Percentiles rank a stretch among this genome's conserved stretches.
Evolutionary conservation across 805 yeast genomes (phyloP).

Genomic region (Candida sanyiensis): DNA sequence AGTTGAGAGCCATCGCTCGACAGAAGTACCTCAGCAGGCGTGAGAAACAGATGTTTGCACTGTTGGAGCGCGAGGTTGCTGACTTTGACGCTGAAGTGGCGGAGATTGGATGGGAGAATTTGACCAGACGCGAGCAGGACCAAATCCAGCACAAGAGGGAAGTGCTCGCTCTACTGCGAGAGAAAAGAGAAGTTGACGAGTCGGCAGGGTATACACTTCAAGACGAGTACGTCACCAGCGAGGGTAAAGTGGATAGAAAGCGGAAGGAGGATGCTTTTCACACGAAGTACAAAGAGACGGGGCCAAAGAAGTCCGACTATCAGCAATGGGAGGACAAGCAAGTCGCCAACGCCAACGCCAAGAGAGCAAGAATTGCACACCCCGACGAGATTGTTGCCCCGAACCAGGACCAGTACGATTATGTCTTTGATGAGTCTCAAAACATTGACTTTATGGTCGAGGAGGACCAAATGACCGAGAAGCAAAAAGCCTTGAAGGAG

Average conservation of each 20-base stretch:
- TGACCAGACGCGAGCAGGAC: conserved; percentile 43
- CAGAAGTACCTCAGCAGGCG: conserved; percentile 43
- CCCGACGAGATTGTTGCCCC: conserved; percentile 39
- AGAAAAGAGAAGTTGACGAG: conserved; percentile 30
- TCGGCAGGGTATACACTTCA: conserved; percentile 46
- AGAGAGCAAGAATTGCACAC: conserved; percentile 23
- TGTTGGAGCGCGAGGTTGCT: conserved; percentile 41
- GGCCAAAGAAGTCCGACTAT: conserved; percentile 23
- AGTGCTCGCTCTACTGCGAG: conserved; percentile 38
- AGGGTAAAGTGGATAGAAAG: conserved; percentile 48
- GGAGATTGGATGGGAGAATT: conserved; percentile 47
- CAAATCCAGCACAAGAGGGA: conserved; percentile 49
- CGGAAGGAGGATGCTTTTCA: conserved; percentile 48
- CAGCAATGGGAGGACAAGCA: conserved; percentile 24
- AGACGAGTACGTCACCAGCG: conserved; percentile 46
- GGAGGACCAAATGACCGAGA: conserved; percentile 22
- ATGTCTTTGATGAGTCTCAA: conserved; percentile 67
- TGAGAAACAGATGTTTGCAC: conserved; percentile 40
- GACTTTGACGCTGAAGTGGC: conserved; percentile 45
- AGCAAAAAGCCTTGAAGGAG: conserved; percentile 33
- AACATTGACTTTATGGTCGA: conserved; percentile 47
- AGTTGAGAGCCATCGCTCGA: conserved; percentile 43
- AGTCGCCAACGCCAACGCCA: conserved; percentile 10
- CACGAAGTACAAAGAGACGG: conserved; percentile 36
- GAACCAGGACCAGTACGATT: conserved; percentile 54